Percentiles rank a stretch among this genome's conserved stretches.
phyloP scores from a whole-genome alignment of 305 asterid species.

The Rubia occidens region DNA sequence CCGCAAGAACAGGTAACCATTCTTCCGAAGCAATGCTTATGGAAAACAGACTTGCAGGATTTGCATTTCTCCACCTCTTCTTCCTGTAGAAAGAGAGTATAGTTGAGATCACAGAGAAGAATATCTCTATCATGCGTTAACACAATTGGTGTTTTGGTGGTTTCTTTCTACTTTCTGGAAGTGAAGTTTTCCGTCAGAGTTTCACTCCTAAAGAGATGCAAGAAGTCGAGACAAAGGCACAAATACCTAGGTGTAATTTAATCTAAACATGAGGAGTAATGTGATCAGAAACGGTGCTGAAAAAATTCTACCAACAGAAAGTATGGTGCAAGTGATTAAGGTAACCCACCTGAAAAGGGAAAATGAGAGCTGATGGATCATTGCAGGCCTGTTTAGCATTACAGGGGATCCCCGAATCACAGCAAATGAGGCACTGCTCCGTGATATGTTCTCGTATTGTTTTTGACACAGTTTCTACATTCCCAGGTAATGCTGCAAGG shows the following conservation, averaged over 20 bases:
- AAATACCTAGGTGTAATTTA: background rate
- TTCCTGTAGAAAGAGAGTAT: slow-evolving; percentile 43
- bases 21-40: slow-evolving; percentile 63
- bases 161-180: background rate
- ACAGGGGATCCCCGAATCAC: slow-evolving; percentile 75
- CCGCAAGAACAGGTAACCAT: slow-evolving; percentile 64
- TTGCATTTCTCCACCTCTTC: slow-evolving; percentile 70
- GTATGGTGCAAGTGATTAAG: background rate
- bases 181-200: background rate
- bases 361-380: slow-evolving; percentile 72
- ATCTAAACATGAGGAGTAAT: background rate
- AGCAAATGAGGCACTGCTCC: slow-evolving; percentile 89
- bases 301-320: background rate
- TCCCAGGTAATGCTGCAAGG: slow-evolving; percentile 71
- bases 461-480: slow-evolving; percentile 66
- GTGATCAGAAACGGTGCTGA: background rate
- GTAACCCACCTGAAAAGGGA: slow-evolving; percentile 79
- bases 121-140: background rate
- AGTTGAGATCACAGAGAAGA: background rate
- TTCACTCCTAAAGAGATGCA: background rate
- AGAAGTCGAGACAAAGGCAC: background rate
- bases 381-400: slow-evolving; percentile 72
- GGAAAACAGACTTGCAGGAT: slow-evolving; percentile 65
- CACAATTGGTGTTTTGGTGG: background rate
- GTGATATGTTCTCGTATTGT: slow-evolving; percentile 69